Evolutionary conservation across 2,329 filamentous ascomycete genomes (phyloP), one percentile per base, ranked within the genome.

Genomic region (Ceratocystis lukuohia): DNA sequence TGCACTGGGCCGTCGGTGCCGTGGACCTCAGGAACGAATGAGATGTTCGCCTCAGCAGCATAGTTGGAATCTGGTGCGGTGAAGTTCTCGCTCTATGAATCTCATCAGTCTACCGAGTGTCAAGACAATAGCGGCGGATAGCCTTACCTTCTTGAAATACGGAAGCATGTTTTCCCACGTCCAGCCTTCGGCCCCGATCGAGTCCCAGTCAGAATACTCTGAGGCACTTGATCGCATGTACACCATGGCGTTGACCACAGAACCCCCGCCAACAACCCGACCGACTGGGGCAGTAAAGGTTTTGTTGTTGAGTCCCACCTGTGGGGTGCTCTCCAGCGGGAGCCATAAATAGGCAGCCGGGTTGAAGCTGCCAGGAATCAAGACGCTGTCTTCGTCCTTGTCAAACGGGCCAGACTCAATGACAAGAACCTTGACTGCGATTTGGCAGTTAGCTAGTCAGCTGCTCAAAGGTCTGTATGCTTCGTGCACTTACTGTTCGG

Each of bases 1-100:
- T 83, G 74, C 10, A 86, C 76, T 0, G 84, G 84, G 0, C 84
- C 84, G 28, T 78, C 72, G 48, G 75, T 71, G 12, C 84, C 84
- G 69, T 87, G 84, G 1, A 75, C 68, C 5, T 74, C 74, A 61
- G 75, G 84, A 10, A 84, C 72, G 77, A 78, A 62, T 6, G 17
- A 62, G 59, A 70, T 69, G 37, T 70, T 70, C 10, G 69, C 67
- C 6, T 50, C 37, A 1, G 63, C 30, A 5, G 68, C 69, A 22
- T 66, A 70, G 10, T 53, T 64, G 15, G 33, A 6, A 2, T 69
- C 65, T 1, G 69, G 69, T 0, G 67, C 62, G 1, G 68, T 70
- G 57, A 70, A 69, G 37, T 70, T 70, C 22, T 70, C 68, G 44
- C 66, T 69, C 69, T 69, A n/a, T 30, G 5, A 22, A 12, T 10